These are phyloP conservation scores for Hydrangea macrophylla DNA, from an alignment of 148 eudicot genomes.

Conservation along the genomic window DNA sequence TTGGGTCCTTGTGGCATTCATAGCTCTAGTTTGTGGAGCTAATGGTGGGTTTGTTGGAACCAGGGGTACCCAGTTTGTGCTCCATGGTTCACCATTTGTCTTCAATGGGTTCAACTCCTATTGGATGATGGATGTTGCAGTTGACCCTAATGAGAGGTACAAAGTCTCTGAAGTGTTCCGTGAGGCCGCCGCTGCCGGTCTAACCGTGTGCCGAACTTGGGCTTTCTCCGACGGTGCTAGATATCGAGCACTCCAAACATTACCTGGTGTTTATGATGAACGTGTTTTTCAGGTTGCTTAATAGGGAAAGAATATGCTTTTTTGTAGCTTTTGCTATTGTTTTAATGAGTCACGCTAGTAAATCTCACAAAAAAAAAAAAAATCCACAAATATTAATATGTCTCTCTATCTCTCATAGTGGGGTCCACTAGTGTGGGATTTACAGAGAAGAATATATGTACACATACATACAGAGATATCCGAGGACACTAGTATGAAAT, in stretches of 20 bases:
- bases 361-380: too few relatives aligned
- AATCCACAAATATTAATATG: too few relatives aligned
- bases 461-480: too few relatives aligned
- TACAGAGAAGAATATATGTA: too few relatives aligned
- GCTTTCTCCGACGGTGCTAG: conserved; percentile 25
- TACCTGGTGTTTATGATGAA: conserved; percentile 23
- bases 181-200: conserved; percentile 17
- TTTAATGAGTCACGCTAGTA: too few relatives aligned
- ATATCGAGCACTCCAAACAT: conserved; percentile 17
- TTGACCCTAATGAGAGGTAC: conserved; percentile 13
- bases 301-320: too few relatives aligned
- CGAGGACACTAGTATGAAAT: too few relatives aligned
- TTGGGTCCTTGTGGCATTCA: not conserved
- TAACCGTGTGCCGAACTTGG: conserved; percentile 27
- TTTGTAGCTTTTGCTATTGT: too few relatives aligned
- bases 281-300: conserved; percentile 24
- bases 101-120: conserved; percentile 26
- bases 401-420: too few relatives aligned
- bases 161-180: conserved; percentile 17
- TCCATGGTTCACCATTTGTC: conserved; percentile 13
- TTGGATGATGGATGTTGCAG: conserved; percentile 31
- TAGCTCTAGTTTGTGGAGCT: not conserved
- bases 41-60: conserved; percentile 6
- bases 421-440: too few relatives aligned
- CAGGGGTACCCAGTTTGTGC: not conserved